phyloP scores from a whole-genome alignment of 2,329 filamentous ascomycete genomes.

The Cephalotrichum gorgonifer region DNA sequence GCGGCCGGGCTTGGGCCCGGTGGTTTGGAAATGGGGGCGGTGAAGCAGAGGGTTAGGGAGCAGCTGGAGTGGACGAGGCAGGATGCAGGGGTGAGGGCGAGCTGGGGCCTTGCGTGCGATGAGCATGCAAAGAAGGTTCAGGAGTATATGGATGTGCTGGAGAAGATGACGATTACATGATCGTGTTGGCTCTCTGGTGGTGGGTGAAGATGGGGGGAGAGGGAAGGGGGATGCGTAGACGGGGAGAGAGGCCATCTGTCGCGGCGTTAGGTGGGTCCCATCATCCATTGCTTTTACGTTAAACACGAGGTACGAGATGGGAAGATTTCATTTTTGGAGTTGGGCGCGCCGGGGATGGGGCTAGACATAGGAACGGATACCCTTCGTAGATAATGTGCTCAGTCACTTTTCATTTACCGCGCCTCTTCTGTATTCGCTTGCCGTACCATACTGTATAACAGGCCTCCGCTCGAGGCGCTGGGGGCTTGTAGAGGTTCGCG shows the following conservation, averaged over 20 bases:
- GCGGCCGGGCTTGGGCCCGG: constrained; percentile 11
- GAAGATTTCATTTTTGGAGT: no score
- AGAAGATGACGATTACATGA: constrained; percentile 26
- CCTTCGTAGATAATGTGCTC: no score
- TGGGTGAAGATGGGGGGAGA: not conserved
- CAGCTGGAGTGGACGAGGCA: constrained; percentile 53
- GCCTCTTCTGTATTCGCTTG: no score
- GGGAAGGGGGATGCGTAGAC: not conserved
- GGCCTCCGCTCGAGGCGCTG: no score
- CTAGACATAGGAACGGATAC: no score
- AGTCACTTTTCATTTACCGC: no score
- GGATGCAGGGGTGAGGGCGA: constrained; percentile 51
- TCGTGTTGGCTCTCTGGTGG: constrained; percentile 5
- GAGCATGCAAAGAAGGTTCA: constrained; percentile 49
- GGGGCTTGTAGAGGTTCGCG: no score
- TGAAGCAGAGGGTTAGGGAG: constrained; percentile 19
- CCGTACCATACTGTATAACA: no score
- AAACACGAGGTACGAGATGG: no score
- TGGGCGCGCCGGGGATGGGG: no score
- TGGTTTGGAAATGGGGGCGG: not conserved
- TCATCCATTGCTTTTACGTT: no score
- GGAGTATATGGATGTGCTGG: constrained; percentile 41
- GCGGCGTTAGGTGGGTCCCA: no score
- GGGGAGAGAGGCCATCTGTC: not conserved
- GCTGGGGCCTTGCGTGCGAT: constrained; percentile 50